Evolutionary conservation across 1,284 basidiomycete species (phyloP).

Genomic region (Sporisorium graminicola): DNA sequence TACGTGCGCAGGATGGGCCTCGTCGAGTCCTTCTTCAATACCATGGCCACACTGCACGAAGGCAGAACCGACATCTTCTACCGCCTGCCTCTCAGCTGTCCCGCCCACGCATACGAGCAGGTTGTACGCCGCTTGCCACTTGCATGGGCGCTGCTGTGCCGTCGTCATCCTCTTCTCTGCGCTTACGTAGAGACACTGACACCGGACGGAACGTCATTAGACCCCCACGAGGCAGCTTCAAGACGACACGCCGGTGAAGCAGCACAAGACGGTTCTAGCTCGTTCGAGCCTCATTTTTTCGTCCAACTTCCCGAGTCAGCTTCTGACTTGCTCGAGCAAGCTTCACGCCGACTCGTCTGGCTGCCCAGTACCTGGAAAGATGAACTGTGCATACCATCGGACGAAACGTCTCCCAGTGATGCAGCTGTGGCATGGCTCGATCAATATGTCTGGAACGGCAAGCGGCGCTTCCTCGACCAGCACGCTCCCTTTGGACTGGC

Average conservation of each 20-base stretch:
- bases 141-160: conserved; percentile 45
- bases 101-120: conserved; percentile 11
- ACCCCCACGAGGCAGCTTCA: conserved; percentile 26
- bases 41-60: conserved; percentile 48
- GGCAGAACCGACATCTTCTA: conserved; percentile 51
- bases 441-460: conserved; percentile 46
- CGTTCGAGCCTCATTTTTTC: conserved; percentile 51
- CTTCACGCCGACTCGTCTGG: conserved; percentile 21
- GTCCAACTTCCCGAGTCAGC: conserved; percentile 25
- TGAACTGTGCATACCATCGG: not conserved
- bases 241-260: conserved; percentile 37
- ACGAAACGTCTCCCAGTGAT: conserved; percentile 7
- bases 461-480: conserved; percentile 38
- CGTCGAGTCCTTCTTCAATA: conserved; percentile 51
- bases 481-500: conserved; percentile 27
- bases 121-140: conserved; percentile 37
- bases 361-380: conserved; percentile 17
- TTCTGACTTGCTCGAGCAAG: conserved; percentile 23
- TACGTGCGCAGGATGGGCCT: conserved; percentile 47
- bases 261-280: conserved; percentile 36
- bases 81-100: conserved; percentile 34
- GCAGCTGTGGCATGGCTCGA: conserved; percentile 30
- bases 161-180: conserved; percentile 38
- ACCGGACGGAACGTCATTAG: conserved; percentile 21
- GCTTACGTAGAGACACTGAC: conserved; percentile 34